Base-by-base conservation (phyloP, 805 yeast species). In the Nakazawaea ernobii region DNA sequence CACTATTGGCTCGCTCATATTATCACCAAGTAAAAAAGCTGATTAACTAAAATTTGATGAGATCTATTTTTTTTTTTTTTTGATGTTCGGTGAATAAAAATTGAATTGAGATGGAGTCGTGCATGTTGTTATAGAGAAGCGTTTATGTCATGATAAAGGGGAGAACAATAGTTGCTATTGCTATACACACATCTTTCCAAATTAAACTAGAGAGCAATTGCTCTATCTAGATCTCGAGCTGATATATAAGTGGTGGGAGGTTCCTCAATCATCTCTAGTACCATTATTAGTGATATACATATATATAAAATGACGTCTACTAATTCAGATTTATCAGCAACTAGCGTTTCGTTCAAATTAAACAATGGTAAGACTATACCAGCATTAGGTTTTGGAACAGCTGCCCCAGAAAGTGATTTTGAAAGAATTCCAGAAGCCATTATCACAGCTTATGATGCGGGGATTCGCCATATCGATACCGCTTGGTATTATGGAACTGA, bases 311-410 rank as follows among this genome's bases (percentile, higher is more conserved):
- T 41, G 38, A 2, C 32, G 32, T 37, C 40, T 11, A 24, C 9
- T 13, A 14, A 11, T 4, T 32, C 37, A 17, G 17, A 20, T 10
- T 36, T 8, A 15, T 35, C 36, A 35, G 46, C 48, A 9, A 45
- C 48, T 9, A 28, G 24, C 11, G 35, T 63, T 30, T 33, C 32
- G 6, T 52, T 68, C 14, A 55, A 52, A 20, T 62, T 85, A 35
- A 77, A 77, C 63, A 75, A 80, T 55, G 89, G 89, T 15, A 62
- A 65, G 33, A 59, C 55, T 28, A 77, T 85, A 48, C 92, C 92
- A 4, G 83, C 84, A 2, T 59, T 84, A 35, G 91, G 87, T 0
- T 68, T 86, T 33, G 94, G 94, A 10, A 80, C 83, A 26, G 66
- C 65, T 2, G 61, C 68, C 6, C 56, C 68, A 5, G 59, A 57